Evolutionary conservation across 345 rosid species (phyloP), one percentile per base, ranked within the genome.

Genomic region (Adansonia digitata): DNA sequence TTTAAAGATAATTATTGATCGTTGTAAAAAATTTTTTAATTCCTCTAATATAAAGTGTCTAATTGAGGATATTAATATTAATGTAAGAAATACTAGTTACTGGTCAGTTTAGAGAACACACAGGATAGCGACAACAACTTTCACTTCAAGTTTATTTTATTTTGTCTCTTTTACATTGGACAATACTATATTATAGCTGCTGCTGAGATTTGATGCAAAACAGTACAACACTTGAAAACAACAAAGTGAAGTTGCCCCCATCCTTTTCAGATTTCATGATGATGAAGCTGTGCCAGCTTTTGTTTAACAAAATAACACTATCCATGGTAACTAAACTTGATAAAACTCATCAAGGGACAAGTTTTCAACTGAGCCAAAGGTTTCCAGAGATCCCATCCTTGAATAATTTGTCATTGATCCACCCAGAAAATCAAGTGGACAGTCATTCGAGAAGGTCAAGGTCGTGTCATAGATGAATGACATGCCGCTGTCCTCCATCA

Each of bases 391-490:
- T 48, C 89, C 86, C 2, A 83, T 79, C 76, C 84, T 82, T 4
- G 92, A 83, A 72, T 86, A 87, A 78, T 79, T 81, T 45, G 90
- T 87, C 84, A 86, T 37, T 11, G 89, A 84, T 71, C 94, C 98
- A 4, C 97, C 93, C 77, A 90, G 81, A 76, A 88, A 93, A 84
- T 95, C 99, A 13, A 93, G 91, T 0, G 98, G 94, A 5, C 87
- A 86, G 79, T 90, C 94, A 31, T 90, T 79, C 5, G 96, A 84
- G 83, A 91, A 79, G 75, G 86, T 79, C 22, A 59, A 59, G 63
- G 91, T 86, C 7, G 97, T 90, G 84, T 95, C 99, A 31, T 95
- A 95, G 73, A 95, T 79, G 31, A 89, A 95, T 1, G 99, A 88
- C 77, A 87, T 79, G 31, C 82, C 82, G 14, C 79, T 63, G 4